These are phyloP conservation scores for Protostelium mycophagum DNA, from an alignment of 78 protist species.

Conservation along the genomic window DNA sequence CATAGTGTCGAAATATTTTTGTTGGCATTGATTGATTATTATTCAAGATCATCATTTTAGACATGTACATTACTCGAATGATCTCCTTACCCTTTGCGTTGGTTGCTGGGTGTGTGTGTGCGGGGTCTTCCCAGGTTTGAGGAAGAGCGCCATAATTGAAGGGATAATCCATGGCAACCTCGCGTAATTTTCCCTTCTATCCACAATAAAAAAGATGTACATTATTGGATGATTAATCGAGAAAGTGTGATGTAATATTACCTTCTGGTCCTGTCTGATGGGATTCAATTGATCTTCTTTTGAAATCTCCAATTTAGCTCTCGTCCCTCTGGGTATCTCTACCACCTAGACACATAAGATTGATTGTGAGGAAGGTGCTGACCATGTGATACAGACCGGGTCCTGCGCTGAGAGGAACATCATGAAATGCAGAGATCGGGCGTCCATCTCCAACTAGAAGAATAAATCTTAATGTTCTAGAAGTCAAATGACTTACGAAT, in stretches of 20 bases:
- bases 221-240: too few relatives aligned
- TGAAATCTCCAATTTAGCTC: slow-evolving; percentile 79
- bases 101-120: slow-evolving; percentile 2
- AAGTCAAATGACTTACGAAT: background rate
- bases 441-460: background rate
- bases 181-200: slow-evolving; percentile 53
- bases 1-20: too few relatives aligned
- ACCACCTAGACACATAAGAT: too few relatives aligned
- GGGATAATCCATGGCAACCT: slow-evolving; percentile 50
- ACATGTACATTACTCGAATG: background rate
- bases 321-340: slow-evolving; percentile 47
- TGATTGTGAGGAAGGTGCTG: too few relatives aligned
- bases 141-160: slow-evolving; percentile 90
- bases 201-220: too few relatives aligned
- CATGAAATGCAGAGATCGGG: background rate
- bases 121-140: slow-evolving; percentile 81
- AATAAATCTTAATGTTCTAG: too few relatives aligned
- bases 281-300: slow-evolving; percentile 54
- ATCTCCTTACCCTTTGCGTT: background rate
- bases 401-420: background rate
- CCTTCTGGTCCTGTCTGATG: slow-evolving; percentile 77
- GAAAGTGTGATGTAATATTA: background rate
- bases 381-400: background rate
- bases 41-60: background rate
- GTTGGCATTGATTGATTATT: too few relatives aligned